Evolutionary conservation across 1,139 yeast genomes (phyloP).

Genomic region (Suhomyces choctaworum): DNA sequence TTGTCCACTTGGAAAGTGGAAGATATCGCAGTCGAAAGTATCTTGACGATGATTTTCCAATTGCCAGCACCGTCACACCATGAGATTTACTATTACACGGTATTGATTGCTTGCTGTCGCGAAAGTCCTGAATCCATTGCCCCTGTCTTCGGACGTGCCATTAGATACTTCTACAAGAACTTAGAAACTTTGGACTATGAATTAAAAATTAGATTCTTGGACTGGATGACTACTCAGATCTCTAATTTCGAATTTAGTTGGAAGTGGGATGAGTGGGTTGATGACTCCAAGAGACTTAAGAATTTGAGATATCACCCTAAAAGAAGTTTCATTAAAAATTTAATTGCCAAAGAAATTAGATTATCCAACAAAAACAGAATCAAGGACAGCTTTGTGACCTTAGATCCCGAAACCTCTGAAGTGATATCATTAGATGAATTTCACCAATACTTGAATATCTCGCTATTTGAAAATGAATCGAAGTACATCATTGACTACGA

Average conservation of each 20-base stretch:
- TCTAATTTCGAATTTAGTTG: conserved; percentile 94
- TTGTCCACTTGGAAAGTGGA: conserved; percentile 86
- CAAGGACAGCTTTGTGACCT: conserved; percentile 67
- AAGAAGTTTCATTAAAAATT: conserved; percentile 69
- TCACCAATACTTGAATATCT: conserved; percentile 56
- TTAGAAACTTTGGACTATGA: conserved; percentile 74
- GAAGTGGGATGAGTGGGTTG: conserved; percentile 97
- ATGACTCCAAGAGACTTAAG: conserved; percentile 44
- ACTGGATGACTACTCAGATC: conserved; percentile 93
- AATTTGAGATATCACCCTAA: conserved; percentile 65
- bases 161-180: conserved; percentile 76
- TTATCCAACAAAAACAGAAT: conserved; percentile 71
- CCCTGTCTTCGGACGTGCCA: conserved; percentile 92
- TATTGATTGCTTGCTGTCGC: conserved; percentile 87
- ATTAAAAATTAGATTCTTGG: conserved; percentile 68
- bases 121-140: conserved; percentile 89
- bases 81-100: conserved; percentile 77
- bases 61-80: conserved; percentile 69
- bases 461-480: conserved; percentile 32
- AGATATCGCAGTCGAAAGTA: conserved; percentile 83
- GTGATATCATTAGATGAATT: conserved; percentile 53
- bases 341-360: conserved; percentile 81
- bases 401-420: conserved; percentile 28
- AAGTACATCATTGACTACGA: conserved; percentile 37
- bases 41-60: conserved; percentile 73